phyloP scores from a whole-genome alignment of 768 basidiomycete genomes.

The Boletus barrowsii region DNA sequence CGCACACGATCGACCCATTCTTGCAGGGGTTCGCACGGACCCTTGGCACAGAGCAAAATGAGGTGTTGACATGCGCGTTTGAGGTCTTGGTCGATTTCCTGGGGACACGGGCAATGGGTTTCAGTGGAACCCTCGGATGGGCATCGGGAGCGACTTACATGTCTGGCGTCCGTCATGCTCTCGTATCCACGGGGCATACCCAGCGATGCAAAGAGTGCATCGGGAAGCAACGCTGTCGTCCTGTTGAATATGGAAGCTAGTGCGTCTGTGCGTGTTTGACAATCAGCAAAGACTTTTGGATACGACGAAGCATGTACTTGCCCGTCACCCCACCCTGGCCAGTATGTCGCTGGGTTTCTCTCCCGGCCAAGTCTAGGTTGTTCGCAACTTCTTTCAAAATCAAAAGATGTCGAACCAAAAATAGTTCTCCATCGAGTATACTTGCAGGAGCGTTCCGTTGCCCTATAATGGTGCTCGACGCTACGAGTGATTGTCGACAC shows the following conservation, averaged over 20 bases:
- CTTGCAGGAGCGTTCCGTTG: conserved; percentile 42
- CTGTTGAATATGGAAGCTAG: conserved; percentile 31
- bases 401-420: conserved; percentile 86
- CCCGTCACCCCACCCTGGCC: conserved; percentile 60
- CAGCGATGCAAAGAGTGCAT: conserved; percentile 66
- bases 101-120: conserved; percentile 3
- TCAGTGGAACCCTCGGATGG: background rate
- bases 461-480: conserved; percentile 66
- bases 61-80: conserved; percentile 83
- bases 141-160: conserved; percentile 42
- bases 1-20: conserved; percentile 59
- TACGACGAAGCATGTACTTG: conserved; percentile 18
- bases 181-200: conserved; percentile 62
- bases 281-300: conserved; percentile 1
- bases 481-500: conserved; percentile 76
- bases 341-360: conserved; percentile 40
- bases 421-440: conserved; percentile 71
- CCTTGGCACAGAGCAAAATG: conserved; percentile 59
- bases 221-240: conserved; percentile 50
- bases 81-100: conserved; percentile 87
- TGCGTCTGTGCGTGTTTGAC: conserved; percentile 20
- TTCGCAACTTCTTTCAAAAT: conserved; percentile 88
- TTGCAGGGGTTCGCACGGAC: conserved; percentile 57
- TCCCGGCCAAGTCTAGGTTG: conserved; percentile 62
- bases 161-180: conserved; percentile 67